Conservation (phyloP, 345 rosid genomes). For the Geranium rotundifolium region DNA sequence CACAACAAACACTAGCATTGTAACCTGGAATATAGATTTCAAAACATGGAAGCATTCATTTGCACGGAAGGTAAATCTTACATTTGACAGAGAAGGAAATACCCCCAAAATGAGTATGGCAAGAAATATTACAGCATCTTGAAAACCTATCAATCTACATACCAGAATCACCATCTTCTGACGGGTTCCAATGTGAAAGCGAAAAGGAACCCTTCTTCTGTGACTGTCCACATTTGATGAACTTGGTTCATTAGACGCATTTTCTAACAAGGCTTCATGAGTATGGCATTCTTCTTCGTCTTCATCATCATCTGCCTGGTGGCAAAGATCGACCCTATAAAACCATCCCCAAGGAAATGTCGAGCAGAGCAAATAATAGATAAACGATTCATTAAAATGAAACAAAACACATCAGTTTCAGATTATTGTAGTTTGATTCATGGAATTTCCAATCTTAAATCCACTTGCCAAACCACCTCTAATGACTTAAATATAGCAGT, state of each 20-base stretch:
- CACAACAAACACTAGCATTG: slow-evolving; percentile 23
- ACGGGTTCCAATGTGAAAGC: slow-evolving; percentile 45
- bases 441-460: too few species aligned
- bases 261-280: slow-evolving; percentile 41
- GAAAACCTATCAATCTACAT: slow-evolving; percentile 5
- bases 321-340: slow-evolving; percentile 60
- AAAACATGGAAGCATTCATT: too few species aligned
- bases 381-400: slow-evolving; percentile 3
- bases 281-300: slow-evolving; percentile 52
- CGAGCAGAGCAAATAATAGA: slow-evolving; percentile 5
- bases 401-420: slow-evolving; percentile 2
- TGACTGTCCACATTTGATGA: slow-evolving; percentile 24
- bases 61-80: too few species aligned
- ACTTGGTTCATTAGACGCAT: slow-evolving; percentile 20
- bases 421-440: background rate
- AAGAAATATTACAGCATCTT: too few species aligned
- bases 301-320: slow-evolving; percentile 48
- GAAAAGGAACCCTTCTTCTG: slow-evolving; percentile 39
- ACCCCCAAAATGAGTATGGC: too few species aligned
- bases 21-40: slow-evolving; percentile 22
- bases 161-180: slow-evolving; percentile 59
- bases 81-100: too few species aligned
- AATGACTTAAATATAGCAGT: too few species aligned
- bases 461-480: too few species aligned
- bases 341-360: slow-evolving; percentile 11